These are phyloP conservation scores for Colletotrichum melonis DNA, from an alignment of 2,329 filamentous ascomycete genomes.

Conservation along the genomic window DNA sequence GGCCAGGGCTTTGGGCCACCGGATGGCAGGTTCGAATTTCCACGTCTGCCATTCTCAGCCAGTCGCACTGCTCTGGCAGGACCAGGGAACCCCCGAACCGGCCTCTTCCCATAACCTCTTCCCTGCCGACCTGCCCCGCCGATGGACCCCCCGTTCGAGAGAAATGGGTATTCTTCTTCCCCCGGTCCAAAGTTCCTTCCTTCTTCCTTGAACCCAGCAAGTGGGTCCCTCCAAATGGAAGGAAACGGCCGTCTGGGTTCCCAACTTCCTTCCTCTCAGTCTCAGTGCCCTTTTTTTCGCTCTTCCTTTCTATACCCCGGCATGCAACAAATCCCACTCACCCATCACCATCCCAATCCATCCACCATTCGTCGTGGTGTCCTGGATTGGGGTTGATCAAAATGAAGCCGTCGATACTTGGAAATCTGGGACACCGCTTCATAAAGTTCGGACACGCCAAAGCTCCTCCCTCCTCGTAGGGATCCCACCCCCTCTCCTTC, in stretches of 20 bases:
- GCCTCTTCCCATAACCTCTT: slow-evolving; percentile 10
- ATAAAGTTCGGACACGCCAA: neutral
- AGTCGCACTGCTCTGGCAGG: slow-evolving; percentile 5
- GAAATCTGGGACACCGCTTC: neutral
- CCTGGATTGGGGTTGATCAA: neutral
- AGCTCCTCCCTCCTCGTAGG: neutral
- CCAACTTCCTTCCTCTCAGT: neutral
- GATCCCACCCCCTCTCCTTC: slow-evolving; percentile 1
- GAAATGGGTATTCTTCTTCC: neutral
- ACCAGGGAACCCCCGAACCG: slow-evolving; percentile 21
- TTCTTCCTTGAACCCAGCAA: slow-evolving; percentile 17
- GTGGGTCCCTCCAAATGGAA: slow-evolving; percentile 24
- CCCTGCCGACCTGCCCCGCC: slow-evolving; percentile 19
- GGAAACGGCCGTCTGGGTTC: slow-evolving; percentile 28
- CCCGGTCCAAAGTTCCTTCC: slow-evolving; percentile 9
- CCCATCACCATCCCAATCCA: neutral
- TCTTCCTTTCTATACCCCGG: slow-evolving; percentile 8
- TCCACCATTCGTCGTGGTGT: neutral
- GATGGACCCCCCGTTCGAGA: neutral
- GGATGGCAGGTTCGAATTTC: slow-evolving; percentile 32
- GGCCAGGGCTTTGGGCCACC: slow-evolving; percentile 17
- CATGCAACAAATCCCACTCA: neutral
- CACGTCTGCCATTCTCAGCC: slow-evolving; percentile 22
- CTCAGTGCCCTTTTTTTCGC: neutral
- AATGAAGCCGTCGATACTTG: neutral